phyloP scores from a whole-genome alignment of 73 alveolate species.

The Tetrahymena thermophila region DNA sequence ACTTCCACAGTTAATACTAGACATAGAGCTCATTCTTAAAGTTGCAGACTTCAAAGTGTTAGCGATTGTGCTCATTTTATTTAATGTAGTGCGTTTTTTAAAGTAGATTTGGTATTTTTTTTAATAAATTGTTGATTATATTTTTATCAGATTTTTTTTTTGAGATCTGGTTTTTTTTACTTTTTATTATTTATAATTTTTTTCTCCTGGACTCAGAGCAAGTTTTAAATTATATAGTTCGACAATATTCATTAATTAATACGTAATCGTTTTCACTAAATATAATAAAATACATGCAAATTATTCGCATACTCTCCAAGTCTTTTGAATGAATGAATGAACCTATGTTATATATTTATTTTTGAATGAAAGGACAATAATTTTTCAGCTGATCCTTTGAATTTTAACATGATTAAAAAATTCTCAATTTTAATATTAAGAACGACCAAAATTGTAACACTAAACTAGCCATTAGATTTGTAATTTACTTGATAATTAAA shows the following conservation, averaged over 20 bases:
- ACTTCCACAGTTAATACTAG: neutral
- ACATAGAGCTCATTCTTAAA: neutral
- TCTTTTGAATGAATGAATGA: neutral
- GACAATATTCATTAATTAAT: neutral
- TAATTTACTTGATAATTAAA: too few species aligned
- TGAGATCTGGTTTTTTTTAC: neutral
- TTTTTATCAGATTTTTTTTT: neutral
- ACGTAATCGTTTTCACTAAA: neutral
- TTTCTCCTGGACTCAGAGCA: neutral
- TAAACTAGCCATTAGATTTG: neutral
- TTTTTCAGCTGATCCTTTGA: neutral
- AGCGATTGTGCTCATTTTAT: neutral
- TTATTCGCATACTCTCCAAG: neutral
- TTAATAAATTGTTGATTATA: neutral
- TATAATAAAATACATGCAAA: neutral
- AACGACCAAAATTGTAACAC: neutral
- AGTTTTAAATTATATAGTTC: neutral
- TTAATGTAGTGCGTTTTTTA: neutral
- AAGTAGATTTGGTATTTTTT: neutral
- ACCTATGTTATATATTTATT: neutral
- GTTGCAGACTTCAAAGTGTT: neutral
- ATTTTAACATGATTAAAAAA: too few species aligned
- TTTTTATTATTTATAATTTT: neutral
- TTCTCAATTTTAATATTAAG: neutral
- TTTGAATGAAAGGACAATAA: neutral